These are phyloP conservation scores for Fusarium sororula DNA, from an alignment of 2,329 filamentous ascomycete genomes.

Conservation along the genomic window DNA sequence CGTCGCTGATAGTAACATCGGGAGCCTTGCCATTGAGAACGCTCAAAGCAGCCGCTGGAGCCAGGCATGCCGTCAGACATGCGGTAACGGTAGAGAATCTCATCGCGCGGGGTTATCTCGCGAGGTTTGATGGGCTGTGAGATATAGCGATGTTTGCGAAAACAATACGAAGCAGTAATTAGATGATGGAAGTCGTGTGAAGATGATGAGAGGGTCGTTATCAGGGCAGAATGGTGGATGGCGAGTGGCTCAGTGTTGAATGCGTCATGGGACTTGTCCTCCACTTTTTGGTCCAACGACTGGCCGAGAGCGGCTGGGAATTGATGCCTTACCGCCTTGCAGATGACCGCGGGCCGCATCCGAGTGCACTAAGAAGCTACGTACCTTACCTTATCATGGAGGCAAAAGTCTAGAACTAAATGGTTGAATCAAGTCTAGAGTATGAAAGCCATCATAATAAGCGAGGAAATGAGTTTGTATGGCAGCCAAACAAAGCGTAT, in stretches of 20 bases:
- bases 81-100: constrained; percentile 54
- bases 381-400: constrained; percentile 20
- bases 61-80: constrained; percentile 56
- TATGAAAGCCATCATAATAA: not conserved
- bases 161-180: constrained; percentile 7
- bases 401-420: constrained; percentile 12
- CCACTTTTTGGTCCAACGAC: constrained; percentile 38
- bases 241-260: constrained; percentile 42
- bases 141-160: not conserved
- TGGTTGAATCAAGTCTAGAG: not conserved
- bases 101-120: constrained; percentile 40
- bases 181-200: constrained; percentile 17
- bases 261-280: constrained; percentile 51
- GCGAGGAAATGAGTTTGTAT: not conserved
- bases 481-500: not conserved
- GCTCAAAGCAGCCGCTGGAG: constrained; percentile 57
- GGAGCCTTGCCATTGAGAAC: constrained; percentile 48
- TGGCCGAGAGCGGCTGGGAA: constrained; percentile 18
- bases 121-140: not conserved
- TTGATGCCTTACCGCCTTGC: constrained; percentile 43
- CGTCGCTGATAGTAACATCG: constrained; percentile 56
- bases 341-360: constrained; percentile 20
- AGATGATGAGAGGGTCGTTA: constrained; percentile 36
- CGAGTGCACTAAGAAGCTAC: constrained; percentile 21
- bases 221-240: constrained; percentile 37